Evolutionary conservation across 768 basidiomycete genomes (phyloP), one percentile per base, ranked within the genome.

Genomic region (Tylopilus subfusipes): DNA sequence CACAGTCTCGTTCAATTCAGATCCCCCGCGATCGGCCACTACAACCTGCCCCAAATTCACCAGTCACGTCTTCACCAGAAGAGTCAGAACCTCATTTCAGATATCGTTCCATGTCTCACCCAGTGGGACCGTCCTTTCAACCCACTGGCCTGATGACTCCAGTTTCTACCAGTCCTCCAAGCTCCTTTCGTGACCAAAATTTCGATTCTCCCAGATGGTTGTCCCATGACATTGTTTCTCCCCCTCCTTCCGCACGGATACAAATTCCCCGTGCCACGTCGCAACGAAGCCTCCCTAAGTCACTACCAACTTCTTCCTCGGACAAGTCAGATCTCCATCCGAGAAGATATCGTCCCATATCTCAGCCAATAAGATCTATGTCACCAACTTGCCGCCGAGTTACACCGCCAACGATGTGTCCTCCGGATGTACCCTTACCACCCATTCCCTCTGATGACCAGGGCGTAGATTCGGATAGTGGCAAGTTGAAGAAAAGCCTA

Each of bases 371-470:
- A 12, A 31, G 18, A 50, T 10, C 33, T 14, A 6, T 33, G 4
- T 55, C 65, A n/a, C 39, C 54, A 5, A 19, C 38, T 36, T 29
- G 10, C 24, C 57, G 46, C 24, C 54, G 54, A 34, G 45, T 52
- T 16, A 51, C 62, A 10, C 56, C 53, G 13, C 59, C 66, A 21
- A 51, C 1, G 19, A 38, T 51, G 24, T 8, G 21, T 33, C 60
- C 65, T 44, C 67, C 66, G 7, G 54, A 50, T 13, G 21, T 46
- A 8, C 63, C 66, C 18, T 49, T 68, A 36, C 66, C 67, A 1
- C 62, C 66, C 6, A 40, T 66, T 36, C 67, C 67, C 4, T 44
- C 59, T 38, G 30, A 29, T 39, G 56, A 50, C 27, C 56, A 46
- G 19, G 34, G 22, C 11, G 0, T 30, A 21, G 22, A 42, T 2